Base-by-base conservation (phyloP, 208 protist species). In the Polymyxa betae region DNA sequence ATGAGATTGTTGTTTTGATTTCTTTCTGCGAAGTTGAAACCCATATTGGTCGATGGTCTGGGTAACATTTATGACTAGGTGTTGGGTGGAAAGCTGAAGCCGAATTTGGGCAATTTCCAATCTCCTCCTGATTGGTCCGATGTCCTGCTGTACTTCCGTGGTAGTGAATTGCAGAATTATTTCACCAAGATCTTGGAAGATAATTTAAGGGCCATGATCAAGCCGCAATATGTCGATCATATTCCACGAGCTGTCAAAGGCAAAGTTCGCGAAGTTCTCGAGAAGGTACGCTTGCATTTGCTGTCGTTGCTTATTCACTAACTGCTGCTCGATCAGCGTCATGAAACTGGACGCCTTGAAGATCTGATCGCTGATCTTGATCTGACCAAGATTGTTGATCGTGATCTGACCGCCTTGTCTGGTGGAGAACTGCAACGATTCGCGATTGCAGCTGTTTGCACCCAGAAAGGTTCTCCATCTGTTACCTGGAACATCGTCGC, bases 381-480 rank as follows among this genome's bases (percentile, higher is more conserved):
- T 45, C 94, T 99, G 29, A 91, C 93, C 38, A 94, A 94, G 45
- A 94, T 99, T 35, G 92, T 97, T 1, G 89, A 92, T 24, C 91
- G 87, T 88, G 1, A 95, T 20, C 93, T 99, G 29, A 94, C 96
- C 45, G 95, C 98, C 35, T 95, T 99, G 16, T 99, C 98, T 52
- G 99, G 98, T 94, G 99, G 99, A 93, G 99, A 99, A 94, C 96
- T 99, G 49, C 99, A 99, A 96, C 96, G 99, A 88, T 99, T 99
- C 94, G 98, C 98, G n/a, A 99, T 99, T 93, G 97, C 94, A 38
- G 95, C 97, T 45, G 93, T 97, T 35, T 97, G 88, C 77, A 89
- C 97, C 38, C 94, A 96, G 88, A 68, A 95, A 29, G 93, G 92
- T 82, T 43, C 49, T 60, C 16, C 72, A 20, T 5, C 5, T 38